phyloP scores from a whole-genome alignment of 2,329 filamentous ascomycete genomes.

The Aspergillus hiratsukae region DNA sequence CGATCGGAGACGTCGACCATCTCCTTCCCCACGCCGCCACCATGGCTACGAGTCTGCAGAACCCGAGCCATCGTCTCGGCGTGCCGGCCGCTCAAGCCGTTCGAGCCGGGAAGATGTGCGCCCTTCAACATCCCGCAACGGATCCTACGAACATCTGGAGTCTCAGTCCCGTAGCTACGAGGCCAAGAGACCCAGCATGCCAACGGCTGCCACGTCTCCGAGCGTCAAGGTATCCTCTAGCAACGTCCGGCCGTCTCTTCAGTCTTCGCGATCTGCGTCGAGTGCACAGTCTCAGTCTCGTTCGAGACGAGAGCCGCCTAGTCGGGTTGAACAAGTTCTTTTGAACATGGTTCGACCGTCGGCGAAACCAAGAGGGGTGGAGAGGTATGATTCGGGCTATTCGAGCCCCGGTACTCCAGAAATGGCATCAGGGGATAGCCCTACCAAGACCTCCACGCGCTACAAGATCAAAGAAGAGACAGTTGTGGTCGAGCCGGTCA shows the following conservation, averaged over 20 bases:
- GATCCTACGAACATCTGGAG: slow-evolving; percentile 29
- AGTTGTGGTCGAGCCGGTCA: slow-evolving; percentile 24
- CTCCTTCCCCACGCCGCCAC: slow-evolving; percentile 30
- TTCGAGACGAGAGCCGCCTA: slow-evolving; percentile 28
- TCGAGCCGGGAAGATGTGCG: slow-evolving; percentile 19
- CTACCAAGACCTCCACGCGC: slow-evolving; percentile 30
- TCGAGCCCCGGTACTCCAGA: slow-evolving; percentile 44
- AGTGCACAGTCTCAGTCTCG: slow-evolving; percentile 25
- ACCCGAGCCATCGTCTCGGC: slow-evolving; percentile 28
- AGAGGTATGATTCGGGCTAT: slow-evolving; percentile 43
- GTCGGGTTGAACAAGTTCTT: slow-evolving; percentile 24
- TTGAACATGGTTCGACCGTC: slow-evolving; percentile 24
- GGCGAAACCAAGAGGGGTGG: slow-evolving; percentile 29
- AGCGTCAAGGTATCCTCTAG: slow-evolving; percentile 25
- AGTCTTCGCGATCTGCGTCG: slow-evolving; percentile 27
- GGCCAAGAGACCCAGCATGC: slow-evolving; percentile 31
- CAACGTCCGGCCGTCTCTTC: slow-evolving; percentile 26
- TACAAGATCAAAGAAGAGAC: slow-evolving; percentile 31
- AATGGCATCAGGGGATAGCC: slow-evolving; percentile 28
- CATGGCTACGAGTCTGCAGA: slow-evolving; percentile 28
- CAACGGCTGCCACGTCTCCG: slow-evolving; percentile 32
- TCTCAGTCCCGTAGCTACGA: slow-evolving; percentile 19
- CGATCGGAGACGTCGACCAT: slow-evolving; percentile 23
- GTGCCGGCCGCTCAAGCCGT: slow-evolving; percentile 28
- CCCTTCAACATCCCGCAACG: slow-evolving; percentile 27